phyloP scores from a whole-genome alignment of 305 asterid genomes.

The Fraxinus xanthoxyloides region DNA sequence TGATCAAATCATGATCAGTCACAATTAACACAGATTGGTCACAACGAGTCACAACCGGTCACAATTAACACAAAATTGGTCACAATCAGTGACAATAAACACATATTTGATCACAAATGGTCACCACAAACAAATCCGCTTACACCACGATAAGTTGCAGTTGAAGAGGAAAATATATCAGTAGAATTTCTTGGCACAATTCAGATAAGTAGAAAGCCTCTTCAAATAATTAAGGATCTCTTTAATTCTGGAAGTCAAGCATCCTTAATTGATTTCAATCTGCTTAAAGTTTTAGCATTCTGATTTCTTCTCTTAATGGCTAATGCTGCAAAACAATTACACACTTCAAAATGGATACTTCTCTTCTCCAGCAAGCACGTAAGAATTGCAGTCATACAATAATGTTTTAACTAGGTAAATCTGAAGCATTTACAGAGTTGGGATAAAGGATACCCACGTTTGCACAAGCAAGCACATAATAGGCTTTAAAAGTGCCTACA shows the following conservation, averaged over 20 bases:
- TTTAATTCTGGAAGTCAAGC: not conserved
- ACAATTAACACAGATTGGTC: no score
- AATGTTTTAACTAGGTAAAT: not conserved
- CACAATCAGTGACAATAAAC: no score
- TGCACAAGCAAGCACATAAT: slow-evolving; percentile 98
- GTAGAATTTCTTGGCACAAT: not conserved
- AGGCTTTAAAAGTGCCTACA: not conserved
- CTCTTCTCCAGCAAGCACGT: not conserved
- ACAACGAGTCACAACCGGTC: no score
- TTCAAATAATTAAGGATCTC: slow-evolving; percentile 11
- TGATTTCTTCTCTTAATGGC: slow-evolving; percentile 10
- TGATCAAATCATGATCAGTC: no score
- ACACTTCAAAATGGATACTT: not conserved
- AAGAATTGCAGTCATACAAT: not conserved
- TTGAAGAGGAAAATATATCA: no score
- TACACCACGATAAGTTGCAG: not conserved
- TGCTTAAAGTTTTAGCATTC: not conserved
- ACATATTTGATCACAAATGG: no score
- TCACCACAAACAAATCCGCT: no score
- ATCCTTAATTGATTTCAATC: not conserved
- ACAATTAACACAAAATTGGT: no score
- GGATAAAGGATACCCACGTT: slow-evolving; percentile 98
- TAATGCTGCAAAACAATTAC: no score
- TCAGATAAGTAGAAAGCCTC: not conserved
- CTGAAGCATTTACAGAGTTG: slow-evolving; percentile 60